A percentile compares a stretch with the other conserved stretches of the same genome.
These are phyloP conservation scores for Musa balbisiana DNA, from an alignment of 202 grass and related monocot species.

Conservation along the genomic window DNA sequence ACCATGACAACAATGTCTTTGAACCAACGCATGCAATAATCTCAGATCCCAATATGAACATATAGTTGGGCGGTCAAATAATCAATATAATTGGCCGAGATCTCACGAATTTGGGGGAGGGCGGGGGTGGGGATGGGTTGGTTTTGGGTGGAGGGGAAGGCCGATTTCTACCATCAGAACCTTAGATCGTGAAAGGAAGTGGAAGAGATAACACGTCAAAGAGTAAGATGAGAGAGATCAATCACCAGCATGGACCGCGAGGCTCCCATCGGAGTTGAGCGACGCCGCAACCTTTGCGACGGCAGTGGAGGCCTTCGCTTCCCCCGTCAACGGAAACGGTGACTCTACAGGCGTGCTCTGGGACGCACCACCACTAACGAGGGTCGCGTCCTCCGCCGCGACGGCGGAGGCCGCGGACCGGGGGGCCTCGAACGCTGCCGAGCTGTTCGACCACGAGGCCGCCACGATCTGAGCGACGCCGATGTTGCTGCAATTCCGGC, in stretches of 20 bases:
- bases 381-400: constrained; percentile 26
- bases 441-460: constrained; percentile 74
- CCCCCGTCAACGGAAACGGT: constrained; percentile 9
- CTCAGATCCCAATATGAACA: too few species aligned
- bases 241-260: constrained; percentile 90
- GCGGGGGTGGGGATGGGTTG: too few species aligned
- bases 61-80: not conserved
- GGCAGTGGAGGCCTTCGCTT: constrained; percentile 27
- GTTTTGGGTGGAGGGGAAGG: too few species aligned
- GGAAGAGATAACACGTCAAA: constrained; percentile 3
- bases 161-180: not conserved
- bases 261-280: constrained; percentile 65
- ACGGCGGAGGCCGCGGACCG: constrained; percentile 21
- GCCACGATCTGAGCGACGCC: constrained; percentile 91
- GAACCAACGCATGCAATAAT: not conserved
- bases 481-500: constrained; percentile 98
- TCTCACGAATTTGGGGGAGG: too few species aligned
- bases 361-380: not conserved
- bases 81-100: too few species aligned
- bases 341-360: not conserved
- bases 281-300: constrained; percentile 37
- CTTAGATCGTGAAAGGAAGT: too few species aligned
- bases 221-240: constrained; percentile 4
- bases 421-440: not conserved
- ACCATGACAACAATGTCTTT: constrained; percentile 1